phyloP scores from a whole-genome alignment of 805 yeast genomes.

The Candida namnaoensis region DNA sequence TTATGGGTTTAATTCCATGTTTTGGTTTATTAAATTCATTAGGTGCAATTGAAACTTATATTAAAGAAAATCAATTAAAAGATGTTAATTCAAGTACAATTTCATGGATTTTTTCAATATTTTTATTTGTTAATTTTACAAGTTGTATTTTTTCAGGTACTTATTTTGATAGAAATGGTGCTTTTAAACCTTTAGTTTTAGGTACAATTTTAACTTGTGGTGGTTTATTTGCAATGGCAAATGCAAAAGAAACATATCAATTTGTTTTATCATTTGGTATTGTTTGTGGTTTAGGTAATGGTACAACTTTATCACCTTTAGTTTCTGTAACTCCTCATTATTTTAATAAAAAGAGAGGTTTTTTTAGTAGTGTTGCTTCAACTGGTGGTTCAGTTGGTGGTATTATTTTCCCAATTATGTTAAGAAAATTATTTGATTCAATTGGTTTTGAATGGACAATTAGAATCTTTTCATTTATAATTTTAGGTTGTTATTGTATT shows the following conservation, averaged over 20 bases:
- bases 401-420: constrained; percentile 37
- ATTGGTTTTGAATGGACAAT: constrained; percentile 47
- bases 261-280: constrained; percentile 47
- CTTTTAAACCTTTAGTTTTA: constrained; percentile 27
- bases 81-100: constrained; percentile 32
- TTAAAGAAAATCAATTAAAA: constrained; percentile 41
- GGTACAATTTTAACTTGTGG: constrained; percentile 31
- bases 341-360: constrained; percentile 45
- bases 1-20: constrained; percentile 40
- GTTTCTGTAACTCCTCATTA: constrained; percentile 52
- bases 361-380: constrained; percentile 34
- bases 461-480: constrained; percentile 34
- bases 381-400: constrained; percentile 44
- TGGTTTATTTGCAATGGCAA: constrained; percentile 43
- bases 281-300: constrained; percentile 44
- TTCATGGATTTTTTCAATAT: constrained; percentile 54
- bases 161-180: constrained; percentile 43
- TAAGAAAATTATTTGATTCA: constrained; percentile 30
- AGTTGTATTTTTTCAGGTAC: constrained; percentile 43
- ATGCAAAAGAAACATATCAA: constrained; percentile 39
- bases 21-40: constrained; percentile 47
- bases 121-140: constrained; percentile 35
- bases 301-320: constrained; percentile 44
- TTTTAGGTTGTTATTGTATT: constrained; percentile 1
- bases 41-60: constrained; percentile 52